Base-by-base conservation (phyloP, 371 early-diverging fungal species). In the Mucor racemosus region DNA sequence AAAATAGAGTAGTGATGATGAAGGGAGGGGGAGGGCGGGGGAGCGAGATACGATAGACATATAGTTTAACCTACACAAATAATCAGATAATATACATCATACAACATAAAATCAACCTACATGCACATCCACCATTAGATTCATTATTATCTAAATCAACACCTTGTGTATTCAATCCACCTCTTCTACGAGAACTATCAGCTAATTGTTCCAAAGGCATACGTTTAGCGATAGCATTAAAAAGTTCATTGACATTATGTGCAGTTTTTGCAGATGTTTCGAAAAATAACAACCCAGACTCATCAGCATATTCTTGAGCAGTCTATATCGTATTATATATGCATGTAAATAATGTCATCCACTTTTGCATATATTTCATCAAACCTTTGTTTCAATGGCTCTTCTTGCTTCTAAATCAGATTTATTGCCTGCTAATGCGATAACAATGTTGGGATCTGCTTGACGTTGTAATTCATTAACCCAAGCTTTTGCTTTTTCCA, bases 401-500 rank as follows among this genome's bases (percentile, higher is more conserved):
- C 92, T 78, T 76, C 90, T 82, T 58, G 87, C 79, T 21, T 85
- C 91, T 67, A 98, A 74, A 75, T 98, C 98, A 39, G 86, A 83
- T 79, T 98, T 97, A 82, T 98, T 97, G 55, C 97, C 99, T 54
- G 96, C 97, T 61, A 99, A 81, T 10, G 97, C 97, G 85, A 96
- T 97, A 62, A 98, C 94, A 69, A 95, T 98, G 74, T 91, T 91
- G 59, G 94, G 92, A 75, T 94, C 97, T 39, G 96, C 95, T 74
- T 96, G 96, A 66, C 95, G 89, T 82, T 95, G 95, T 63, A 98
- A 86, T 76, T 99, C 99, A 62, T 95, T 92, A 40, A 99, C 95
- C 99, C 99, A 99, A 59, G 94, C 88, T 77, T 97, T 97, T 46
- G 99, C 99, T 76, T 91, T 94, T 48, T 94, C 94, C 76, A 99